Percentiles rank a stretch among this genome's conserved stretches.
phyloP scores from a whole-genome alignment of 371 early-diverging fungal genomes.

The Mucor sp. region DNA sequence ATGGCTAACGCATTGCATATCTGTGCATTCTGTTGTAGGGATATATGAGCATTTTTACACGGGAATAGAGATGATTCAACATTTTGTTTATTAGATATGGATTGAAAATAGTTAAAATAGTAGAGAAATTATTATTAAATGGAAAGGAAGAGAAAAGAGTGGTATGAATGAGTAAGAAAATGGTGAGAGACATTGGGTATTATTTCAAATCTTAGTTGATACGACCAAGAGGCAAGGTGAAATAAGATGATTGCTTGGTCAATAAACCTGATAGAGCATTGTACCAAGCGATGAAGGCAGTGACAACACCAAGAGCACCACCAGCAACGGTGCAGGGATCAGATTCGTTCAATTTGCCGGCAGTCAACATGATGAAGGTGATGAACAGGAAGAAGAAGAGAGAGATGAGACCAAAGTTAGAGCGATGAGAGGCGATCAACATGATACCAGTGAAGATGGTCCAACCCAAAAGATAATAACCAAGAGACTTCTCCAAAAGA shows the following conservation, averaged over 20 bases:
- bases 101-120: background rate
- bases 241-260: constrained; percentile 57
- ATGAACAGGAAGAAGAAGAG: constrained; percentile 69
- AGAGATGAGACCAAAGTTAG: constrained; percentile 58
- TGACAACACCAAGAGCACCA: constrained; percentile 69
- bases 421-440: constrained; percentile 69
- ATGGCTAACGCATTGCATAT: background rate
- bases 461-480: constrained; percentile 74
- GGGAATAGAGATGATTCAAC: background rate
- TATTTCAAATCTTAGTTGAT: constrained; percentile 24
- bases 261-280: constrained; percentile 67
- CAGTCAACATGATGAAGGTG: constrained; percentile 68
- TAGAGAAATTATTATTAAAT: constrained; percentile 1
- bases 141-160: background rate
- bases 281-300: constrained; percentile 76
- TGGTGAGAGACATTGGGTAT: background rate
- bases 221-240: constrained; percentile 55
- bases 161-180: background rate
- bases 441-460: constrained; percentile 70
- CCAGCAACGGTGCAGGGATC: constrained; percentile 49
- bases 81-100: constrained; percentile 1
- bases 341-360: constrained; percentile 43
- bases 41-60: background rate
- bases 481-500: constrained; percentile 59
- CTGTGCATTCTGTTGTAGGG: background rate